These are phyloP conservation scores for Corinectria fuckeliana DNA, from an alignment of 2,329 filamentous ascomycete genomes.

Conservation along the genomic window DNA sequence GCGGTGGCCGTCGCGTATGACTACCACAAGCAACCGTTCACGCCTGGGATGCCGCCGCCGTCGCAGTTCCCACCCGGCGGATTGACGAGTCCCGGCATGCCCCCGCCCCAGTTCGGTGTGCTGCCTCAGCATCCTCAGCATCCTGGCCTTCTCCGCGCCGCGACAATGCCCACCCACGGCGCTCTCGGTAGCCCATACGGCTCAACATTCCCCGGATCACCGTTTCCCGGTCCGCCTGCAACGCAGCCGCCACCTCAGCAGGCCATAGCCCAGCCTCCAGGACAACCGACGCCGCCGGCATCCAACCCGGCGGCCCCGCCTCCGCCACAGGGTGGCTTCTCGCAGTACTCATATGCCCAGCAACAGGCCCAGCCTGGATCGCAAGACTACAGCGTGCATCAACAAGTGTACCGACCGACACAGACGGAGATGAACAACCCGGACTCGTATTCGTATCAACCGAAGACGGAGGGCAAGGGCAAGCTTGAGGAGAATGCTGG, in stretches of 20 bases:
- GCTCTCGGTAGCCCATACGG: conserved; percentile 53
- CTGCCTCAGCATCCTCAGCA: conserved; percentile 50
- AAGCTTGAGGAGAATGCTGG: conserved; percentile 71
- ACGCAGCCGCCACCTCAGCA: conserved; percentile 43
- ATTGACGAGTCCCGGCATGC: conserved; percentile 49
- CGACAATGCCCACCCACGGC: conserved; percentile 57
- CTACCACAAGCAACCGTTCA: conserved; percentile 59
- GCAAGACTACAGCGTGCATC: conserved; percentile 66
- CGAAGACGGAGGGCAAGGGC: conserved; percentile 54
- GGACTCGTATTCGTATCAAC: conserved; percentile 45
- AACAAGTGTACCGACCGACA: conserved; percentile 73
- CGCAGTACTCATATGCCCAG: conserved; percentile 57
- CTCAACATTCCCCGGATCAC: conserved; percentile 49
- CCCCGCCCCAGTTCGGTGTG: conserved; percentile 52
- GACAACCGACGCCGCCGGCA: conserved; percentile 43
- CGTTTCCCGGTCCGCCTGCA: conserved; percentile 54
- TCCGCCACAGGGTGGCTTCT: conserved; percentile 61
- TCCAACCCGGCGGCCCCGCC: conserved; percentile 47
- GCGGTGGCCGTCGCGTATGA: conserved; percentile 65
- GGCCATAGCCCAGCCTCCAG: conserved; percentile 28
- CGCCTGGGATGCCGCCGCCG: conserved; percentile 57
- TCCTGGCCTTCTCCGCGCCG: conserved; percentile 54
- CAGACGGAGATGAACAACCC: conserved; percentile 61
- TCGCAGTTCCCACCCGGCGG: conserved; percentile 52
- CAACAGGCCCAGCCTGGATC: conserved; percentile 34